Percentiles rank a stretch among this genome's conserved stretches.
These are phyloP conservation scores for Lactifluus pinguis DNA, from an alignment of 768 basidiomycete genomes.

Conservation along the genomic window DNA sequence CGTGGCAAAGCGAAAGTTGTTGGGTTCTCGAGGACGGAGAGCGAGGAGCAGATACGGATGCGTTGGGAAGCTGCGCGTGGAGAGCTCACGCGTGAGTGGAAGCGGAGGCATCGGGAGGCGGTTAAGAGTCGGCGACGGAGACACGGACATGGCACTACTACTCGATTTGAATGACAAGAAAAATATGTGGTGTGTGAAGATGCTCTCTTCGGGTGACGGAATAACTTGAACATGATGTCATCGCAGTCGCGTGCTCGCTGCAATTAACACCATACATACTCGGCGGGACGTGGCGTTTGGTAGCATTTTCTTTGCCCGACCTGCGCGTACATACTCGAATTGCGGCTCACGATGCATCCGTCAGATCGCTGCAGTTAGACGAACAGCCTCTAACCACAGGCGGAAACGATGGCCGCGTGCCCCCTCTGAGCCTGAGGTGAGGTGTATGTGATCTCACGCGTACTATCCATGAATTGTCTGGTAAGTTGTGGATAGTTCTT, in stretches of 20 bases:
- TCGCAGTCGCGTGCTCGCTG: constrained; percentile 9
- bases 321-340: constrained; percentile 42
- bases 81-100: constrained; percentile 69
- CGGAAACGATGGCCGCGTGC: constrained; percentile 78
- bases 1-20: constrained; percentile 26
- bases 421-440: constrained; percentile 21
- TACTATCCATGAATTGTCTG: not conserved
- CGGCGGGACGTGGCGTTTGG: constrained; percentile 78
- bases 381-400: constrained; percentile 71
- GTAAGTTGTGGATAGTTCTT: no score
- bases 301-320: constrained; percentile 39
- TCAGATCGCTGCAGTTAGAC: constrained; percentile 86
- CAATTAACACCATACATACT: constrained; percentile 52
- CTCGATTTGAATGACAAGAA: no score
- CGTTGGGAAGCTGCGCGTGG: constrained; percentile 64
- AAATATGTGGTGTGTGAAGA: no score
- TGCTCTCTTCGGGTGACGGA: no score
- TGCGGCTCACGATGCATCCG: constrained; percentile 83
- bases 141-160: no score
- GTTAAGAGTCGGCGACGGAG: constrained; percentile 40
- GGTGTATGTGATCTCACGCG: not conserved
- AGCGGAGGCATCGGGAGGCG: constrained; percentile 66
- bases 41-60: constrained; percentile 51
- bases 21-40: constrained; percentile 44
- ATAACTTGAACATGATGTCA: no score